Evolutionary conservation across 2,329 filamentous ascomycete species (phyloP).

Genomic region (Penicillium sp.): DNA sequence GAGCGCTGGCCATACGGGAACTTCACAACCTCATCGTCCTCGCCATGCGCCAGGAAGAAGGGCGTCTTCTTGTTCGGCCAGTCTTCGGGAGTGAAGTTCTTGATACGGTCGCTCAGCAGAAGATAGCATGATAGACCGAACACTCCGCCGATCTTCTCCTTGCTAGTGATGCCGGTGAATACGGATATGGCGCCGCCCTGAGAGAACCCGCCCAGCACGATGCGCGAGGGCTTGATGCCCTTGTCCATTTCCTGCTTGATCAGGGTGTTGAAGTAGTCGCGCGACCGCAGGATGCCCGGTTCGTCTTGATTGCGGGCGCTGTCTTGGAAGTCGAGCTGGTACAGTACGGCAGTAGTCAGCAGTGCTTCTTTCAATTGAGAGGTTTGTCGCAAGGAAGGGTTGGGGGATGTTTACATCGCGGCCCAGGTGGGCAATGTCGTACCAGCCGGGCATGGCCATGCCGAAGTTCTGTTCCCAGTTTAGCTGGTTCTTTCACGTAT

Average conservation of each 20-base stretch:
- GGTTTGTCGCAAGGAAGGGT: not conserved
- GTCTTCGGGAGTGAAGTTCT: conserved; percentile 56
- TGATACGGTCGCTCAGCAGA: conserved; percentile 67
- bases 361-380: not conserved
- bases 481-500: not conserved
- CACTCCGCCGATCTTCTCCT: conserved; percentile 79
- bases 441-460: conserved; percentile 74
- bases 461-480: conserved; percentile 63
- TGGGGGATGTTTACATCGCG: conserved; percentile 38
- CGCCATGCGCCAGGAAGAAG: conserved; percentile 89
- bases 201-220: conserved; percentile 69
- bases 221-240: conserved; percentile 78
- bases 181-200: conserved; percentile 87
- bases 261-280: conserved; percentile 74
- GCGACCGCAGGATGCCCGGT: conserved; percentile 70
- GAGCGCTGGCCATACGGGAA: conserved; percentile 69
- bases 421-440: conserved; percentile 51
- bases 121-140: conserved; percentile 84
- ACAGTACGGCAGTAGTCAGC: not conserved
- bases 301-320: conserved; percentile 54
- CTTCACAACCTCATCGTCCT: conserved; percentile 71
- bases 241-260: conserved; percentile 78
- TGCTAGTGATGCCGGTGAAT: conserved; percentile 73
- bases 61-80: conserved; percentile 73
- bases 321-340: conserved; percentile 46